phyloP scores from a whole-genome alignment of 2,329 filamentous ascomycete genomes.

The Arthrocladium fulminans region DNA sequence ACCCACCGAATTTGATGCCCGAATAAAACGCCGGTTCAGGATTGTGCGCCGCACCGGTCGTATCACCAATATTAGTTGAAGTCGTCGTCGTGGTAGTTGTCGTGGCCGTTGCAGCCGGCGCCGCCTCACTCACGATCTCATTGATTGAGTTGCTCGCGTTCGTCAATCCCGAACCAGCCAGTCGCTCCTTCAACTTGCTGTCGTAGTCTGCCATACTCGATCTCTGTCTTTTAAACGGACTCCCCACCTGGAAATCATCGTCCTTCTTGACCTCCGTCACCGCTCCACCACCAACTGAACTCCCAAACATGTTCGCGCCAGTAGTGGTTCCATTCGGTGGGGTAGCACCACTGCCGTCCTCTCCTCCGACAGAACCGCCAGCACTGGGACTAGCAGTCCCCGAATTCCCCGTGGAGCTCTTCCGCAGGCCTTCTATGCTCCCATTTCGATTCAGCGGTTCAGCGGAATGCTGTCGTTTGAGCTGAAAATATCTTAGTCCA shows the following conservation, averaged over 20 bases:
- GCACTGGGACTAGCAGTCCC: slow-evolving; percentile 26
- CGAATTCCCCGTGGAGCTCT: slow-evolving; percentile 31
- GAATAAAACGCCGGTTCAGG: slow-evolving; percentile 20
- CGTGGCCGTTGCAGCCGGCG: slow-evolving; percentile 15
- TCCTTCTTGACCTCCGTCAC: slow-evolving; percentile 24
- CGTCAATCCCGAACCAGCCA: slow-evolving; percentile 30
- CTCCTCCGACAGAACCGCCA: slow-evolving; percentile 27
- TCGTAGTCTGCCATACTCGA: slow-evolving; percentile 38
- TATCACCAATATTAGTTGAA: too few species aligned
- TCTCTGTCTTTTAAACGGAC: slow-evolving; percentile 40
- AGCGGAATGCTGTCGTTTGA: slow-evolving; percentile 58
- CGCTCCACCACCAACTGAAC: slow-evolving; percentile 19
- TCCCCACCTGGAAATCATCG: slow-evolving; percentile 32
- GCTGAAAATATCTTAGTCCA: slow-evolving; percentile 33
- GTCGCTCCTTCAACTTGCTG: slow-evolving; percentile 31
- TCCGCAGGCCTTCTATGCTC: slow-evolving; percentile 30
- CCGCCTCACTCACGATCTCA: slow-evolving; percentile 22
- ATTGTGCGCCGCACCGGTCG: background rate
- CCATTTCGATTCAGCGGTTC: slow-evolving; percentile 40
- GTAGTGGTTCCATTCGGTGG: slow-evolving; percentile 23
- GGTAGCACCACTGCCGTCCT: slow-evolving; percentile 27
- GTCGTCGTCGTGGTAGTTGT: slow-evolving; percentile 8
- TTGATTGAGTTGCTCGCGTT: slow-evolving; percentile 27
- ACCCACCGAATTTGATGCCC: slow-evolving; percentile 22
- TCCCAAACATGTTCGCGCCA: slow-evolving; percentile 11